Base-by-base conservation (phyloP, 1,284 basidiomycete genomes). In the Sporisorium scitamineum region DNA sequence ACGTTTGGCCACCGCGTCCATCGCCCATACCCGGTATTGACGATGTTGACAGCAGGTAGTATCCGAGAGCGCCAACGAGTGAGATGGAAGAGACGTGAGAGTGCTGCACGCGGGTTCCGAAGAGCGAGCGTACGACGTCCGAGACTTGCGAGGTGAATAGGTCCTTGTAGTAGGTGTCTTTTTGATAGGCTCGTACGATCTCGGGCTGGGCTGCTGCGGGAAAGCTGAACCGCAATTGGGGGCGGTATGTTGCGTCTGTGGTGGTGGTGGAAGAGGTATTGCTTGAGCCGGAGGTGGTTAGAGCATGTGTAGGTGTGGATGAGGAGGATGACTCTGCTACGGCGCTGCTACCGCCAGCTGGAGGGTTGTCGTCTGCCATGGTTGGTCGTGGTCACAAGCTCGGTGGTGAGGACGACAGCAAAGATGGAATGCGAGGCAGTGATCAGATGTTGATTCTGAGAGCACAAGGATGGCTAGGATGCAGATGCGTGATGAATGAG, bases 51-150 rank as follows among this genome's bases (percentile, higher is more conserved):
- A 86, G 59, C 7, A 76, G 76, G 68, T 85, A 85, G 78, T 86
- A 86, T 0, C 81, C 80, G 3, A 86, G 54, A 18, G 74, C 68
- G n/a, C 80, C 84, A 1, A 81, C 76, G 3, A 84, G 76, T 4
- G 78, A 72, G 54, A 86, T 76, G 60, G 83, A 80, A 5, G 77
- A 71, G 20, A 76, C 63, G 62, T 83, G 84, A 0, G 70, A 70
- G 54, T 86, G 84, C 51, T 86, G 70, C 67, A 83, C 81, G 1
- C 86, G 80, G 2, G 83, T 79, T 5, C 86, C 86, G 77, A 86
- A 65, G 34, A 86, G 58, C 10, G 80, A 78, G 22, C 85, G 70
- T 2, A 79, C 69, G 2, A 86, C 82, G 41, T 86, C 85, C 55
- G 84, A 80, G 16, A 86, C 61, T 54, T 83, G 82, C 39, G 84